Evolutionary conservation across 805 yeast genomes (phyloP).

Genomic region (Jamesozyma piceae): DNA sequence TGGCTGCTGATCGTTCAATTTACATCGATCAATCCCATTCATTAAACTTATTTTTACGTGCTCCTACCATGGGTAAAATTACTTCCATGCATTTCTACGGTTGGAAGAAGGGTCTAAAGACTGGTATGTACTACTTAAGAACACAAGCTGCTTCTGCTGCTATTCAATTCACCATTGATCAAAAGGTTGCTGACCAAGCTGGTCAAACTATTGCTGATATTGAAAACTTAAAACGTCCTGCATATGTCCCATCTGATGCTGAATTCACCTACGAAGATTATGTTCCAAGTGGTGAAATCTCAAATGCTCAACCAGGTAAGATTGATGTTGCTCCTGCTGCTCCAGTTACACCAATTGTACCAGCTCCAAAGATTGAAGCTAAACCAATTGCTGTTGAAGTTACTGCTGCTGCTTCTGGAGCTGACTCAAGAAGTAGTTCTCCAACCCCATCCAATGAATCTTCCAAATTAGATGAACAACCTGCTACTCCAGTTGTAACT

Average conservation of each 20-base stretch:
- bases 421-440: conserved; percentile 24
- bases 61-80: conserved; percentile 92
- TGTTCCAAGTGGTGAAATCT: conserved; percentile 7
- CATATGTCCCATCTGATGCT: conserved; percentile 24
- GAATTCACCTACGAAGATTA: conserved; percentile 8
- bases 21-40: conserved; percentile 89
- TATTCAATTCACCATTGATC: conserved; percentile 77
- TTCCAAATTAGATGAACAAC: conserved; percentile 16
- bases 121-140: conserved; percentile 96
- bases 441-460: conserved; percentile 27
- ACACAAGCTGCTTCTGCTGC: conserved; percentile 97
- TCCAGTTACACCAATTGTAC: conserved; percentile 1
- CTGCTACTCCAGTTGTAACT: conserved; percentile 21
- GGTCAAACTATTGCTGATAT: conserved; percentile 40
- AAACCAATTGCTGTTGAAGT: conserved; percentile 5
- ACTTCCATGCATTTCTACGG: conserved; percentile 98
- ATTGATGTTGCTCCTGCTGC: conserved; percentile 1
- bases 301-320: conserved; percentile 8
- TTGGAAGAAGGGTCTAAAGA: conserved; percentile 96
- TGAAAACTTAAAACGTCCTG: conserved; percentile 32
- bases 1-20: conserved; percentile 75
- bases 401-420: conserved; percentile 7
- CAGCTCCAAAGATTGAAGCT: neutral
- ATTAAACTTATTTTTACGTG: conserved; percentile 75
- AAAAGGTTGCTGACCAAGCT: conserved; percentile 90